phyloP scores from a whole-genome alignment of 768 basidiomycete genomes.

The Amanita rimosa region DNA sequence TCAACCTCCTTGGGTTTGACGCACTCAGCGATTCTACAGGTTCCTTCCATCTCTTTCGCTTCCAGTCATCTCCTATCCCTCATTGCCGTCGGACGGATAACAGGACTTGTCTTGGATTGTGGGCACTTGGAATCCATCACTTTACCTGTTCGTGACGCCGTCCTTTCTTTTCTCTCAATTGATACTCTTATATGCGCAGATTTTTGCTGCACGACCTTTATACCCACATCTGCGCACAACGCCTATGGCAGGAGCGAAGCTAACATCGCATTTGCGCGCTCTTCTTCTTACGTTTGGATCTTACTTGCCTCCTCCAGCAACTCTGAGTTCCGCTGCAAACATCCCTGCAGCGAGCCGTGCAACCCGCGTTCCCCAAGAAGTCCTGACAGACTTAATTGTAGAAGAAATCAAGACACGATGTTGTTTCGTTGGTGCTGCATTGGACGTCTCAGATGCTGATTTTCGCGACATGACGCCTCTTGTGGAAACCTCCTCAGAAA shows the following conservation, averaged over 20 bases:
- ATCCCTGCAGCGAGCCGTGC: slow-evolving; percentile 52
- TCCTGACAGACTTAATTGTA: slow-evolving; percentile 70
- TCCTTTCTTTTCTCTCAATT: not conserved
- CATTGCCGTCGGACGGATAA: slow-evolving; percentile 78
- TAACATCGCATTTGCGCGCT: slow-evolving; percentile 69
- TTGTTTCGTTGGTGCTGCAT: slow-evolving; percentile 70
- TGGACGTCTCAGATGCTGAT: slow-evolving; percentile 28
- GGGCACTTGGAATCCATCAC: slow-evolving; percentile 87
- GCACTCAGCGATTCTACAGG: slow-evolving; percentile 30
- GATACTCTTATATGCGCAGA: slow-evolving; percentile 34
- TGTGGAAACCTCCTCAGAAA: slow-evolving; percentile 20
- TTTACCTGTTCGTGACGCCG: slow-evolving; percentile 55
- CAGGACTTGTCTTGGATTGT: slow-evolving; percentile 88
- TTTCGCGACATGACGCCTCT: slow-evolving; percentile 25
- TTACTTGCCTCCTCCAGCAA: slow-evolving; percentile 74
- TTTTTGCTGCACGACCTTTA: slow-evolving; percentile 81
- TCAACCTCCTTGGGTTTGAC: not conserved
- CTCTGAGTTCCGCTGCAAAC: slow-evolving; percentile 52
- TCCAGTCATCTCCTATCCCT: slow-evolving; percentile 80
- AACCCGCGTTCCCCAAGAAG: slow-evolving; percentile 62
- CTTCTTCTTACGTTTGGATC: slow-evolving; percentile 77
- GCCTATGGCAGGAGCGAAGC: slow-evolving; percentile 75
- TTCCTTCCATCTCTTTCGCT: slow-evolving; percentile 90
- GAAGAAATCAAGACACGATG: slow-evolving; percentile 87
- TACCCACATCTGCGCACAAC: slow-evolving; percentile 77